Evolutionary conservation across 2,329 filamentous ascomycete species (phyloP).

Genomic region (Claviceps spartinae): DNA sequence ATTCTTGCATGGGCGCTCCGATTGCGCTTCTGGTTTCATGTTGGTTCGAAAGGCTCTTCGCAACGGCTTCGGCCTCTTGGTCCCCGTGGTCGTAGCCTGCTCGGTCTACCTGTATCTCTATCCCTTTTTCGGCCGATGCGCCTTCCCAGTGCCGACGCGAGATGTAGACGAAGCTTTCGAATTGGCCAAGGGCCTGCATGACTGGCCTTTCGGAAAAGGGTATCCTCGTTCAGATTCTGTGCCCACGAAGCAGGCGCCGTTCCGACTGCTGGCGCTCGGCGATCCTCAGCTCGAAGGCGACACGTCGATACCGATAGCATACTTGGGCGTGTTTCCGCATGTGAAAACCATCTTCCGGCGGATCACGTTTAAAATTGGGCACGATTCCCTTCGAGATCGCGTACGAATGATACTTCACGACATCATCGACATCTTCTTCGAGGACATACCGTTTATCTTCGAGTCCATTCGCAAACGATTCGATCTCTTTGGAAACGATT

Average conservation of each 20-base stretch:
- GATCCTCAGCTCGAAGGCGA: constrained; percentile 93
- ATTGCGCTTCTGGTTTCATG: constrained; percentile 34
- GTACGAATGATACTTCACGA: constrained; percentile 42
- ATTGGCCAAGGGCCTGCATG: constrained; percentile 26
- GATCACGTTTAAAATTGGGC: constrained; percentile 30
- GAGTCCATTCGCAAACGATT: constrained; percentile 62
- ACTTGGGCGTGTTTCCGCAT: constrained; percentile 41
- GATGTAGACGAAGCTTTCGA: constrained; percentile 20
- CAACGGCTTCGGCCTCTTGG: constrained; percentile 38
- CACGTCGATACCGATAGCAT: constrained; percentile 56
- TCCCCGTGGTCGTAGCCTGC: constrained; percentile 52
- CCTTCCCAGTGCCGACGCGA: constrained; percentile 50
- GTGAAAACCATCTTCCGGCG: constrained; percentile 32
- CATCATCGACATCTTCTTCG: constrained; percentile 44
- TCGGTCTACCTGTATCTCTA: constrained; percentile 80
- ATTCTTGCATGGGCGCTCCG: constrained; percentile 1
- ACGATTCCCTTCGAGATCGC: constrained; percentile 36
- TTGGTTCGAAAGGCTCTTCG: constrained; percentile 39
- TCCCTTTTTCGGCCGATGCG: constrained; percentile 66
- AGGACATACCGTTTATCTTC: constrained; percentile 56
- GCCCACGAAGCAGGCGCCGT: constrained; percentile 44
- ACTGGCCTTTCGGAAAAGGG: constrained; percentile 20
- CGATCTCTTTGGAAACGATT: constrained; percentile 88
- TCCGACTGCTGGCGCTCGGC: constrained; percentile 74
- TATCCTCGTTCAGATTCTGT: constrained; percentile 10